These are phyloP conservation scores for Tulasnella sp. DNA, from an alignment of 768 basidiomycete species.

Conservation along the genomic window DNA sequence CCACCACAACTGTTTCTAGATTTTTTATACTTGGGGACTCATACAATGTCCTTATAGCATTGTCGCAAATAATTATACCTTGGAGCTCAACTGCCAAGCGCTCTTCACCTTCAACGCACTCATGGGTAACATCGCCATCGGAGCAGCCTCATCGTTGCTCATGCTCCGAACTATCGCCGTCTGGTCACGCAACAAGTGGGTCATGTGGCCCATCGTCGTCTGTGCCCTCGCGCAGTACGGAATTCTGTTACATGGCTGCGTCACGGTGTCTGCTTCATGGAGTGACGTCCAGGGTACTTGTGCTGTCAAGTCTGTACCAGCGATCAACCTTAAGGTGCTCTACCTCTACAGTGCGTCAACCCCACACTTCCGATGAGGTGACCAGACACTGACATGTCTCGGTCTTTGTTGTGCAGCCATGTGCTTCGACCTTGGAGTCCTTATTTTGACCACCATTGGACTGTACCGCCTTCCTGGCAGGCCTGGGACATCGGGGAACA, in stretches of 20 bases:
- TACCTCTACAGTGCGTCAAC: constrained; percentile 56
- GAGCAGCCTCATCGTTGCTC: constrained; percentile 16
- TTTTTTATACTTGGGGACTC: too few relatives aligned
- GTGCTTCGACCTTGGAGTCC: constrained; percentile 55
- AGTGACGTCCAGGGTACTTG: constrained; percentile 35
- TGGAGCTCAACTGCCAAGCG: constrained; percentile 16
- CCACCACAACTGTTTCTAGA: too few relatives aligned
- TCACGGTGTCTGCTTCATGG: constrained; percentile 51
- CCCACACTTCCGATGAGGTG: neutral
- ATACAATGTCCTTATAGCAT: neutral
- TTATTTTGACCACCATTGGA: constrained; percentile 44
- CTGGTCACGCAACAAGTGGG: constrained; percentile 49
- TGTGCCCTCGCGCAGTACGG: constrained; percentile 55
- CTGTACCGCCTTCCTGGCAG: constrained; percentile 40
- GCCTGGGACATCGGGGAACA: constrained; percentile 29
- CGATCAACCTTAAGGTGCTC: constrained; percentile 47
- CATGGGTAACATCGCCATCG: constrained; percentile 14
- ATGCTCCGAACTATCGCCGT: constrained; percentile 46
- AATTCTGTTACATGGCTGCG: constrained; percentile 59
- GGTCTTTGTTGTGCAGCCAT: constrained; percentile 44
- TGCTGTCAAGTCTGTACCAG: constrained; percentile 42
- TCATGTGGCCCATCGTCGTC: constrained; percentile 41
- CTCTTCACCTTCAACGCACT: constrained; percentile 15
- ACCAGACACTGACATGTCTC: neutral
- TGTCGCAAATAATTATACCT: constrained; percentile 4